Conservation (phyloP, 2,329 filamentous ascomycete genomes). For the Westerdykella sp. region DNA sequence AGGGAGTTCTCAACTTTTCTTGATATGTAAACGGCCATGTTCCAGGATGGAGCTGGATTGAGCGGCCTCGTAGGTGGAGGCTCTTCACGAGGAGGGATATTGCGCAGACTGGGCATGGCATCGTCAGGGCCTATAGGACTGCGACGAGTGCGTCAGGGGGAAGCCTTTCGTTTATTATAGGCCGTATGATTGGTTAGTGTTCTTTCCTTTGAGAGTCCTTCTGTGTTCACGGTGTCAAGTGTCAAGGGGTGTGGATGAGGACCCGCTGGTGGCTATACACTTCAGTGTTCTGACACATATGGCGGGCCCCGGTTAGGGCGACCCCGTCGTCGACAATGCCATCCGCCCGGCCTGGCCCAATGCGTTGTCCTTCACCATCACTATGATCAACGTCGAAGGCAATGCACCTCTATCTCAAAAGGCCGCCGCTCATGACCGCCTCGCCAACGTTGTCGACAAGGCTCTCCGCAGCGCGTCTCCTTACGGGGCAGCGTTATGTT, state of each 20-base stretch:
- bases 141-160: background rate
- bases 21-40: slow-evolving; percentile 8
- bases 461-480: slow-evolving; percentile 5
- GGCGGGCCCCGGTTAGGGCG: slow-evolving; percentile 3
- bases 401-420: slow-evolving; percentile 2
- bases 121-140: slow-evolving; percentile 6
- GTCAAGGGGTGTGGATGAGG: background rate
- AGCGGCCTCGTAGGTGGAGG: slow-evolving; percentile 7
- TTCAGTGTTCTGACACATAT: background rate
- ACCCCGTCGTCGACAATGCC: slow-evolving; percentile 5
- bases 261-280: background rate
- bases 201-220: background rate
- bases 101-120: slow-evolving; percentile 3
- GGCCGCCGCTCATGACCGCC: slow-evolving; percentile 1
- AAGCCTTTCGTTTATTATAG: slow-evolving; percentile 1
- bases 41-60: slow-evolving; percentile 5
- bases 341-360: slow-evolving; percentile 7
- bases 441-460: slow-evolving; percentile 5
- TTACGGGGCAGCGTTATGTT: slow-evolving; percentile 10
- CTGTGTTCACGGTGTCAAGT: background rate
- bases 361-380: slow-evolving; percentile 5
- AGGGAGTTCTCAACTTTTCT: slow-evolving; percentile 9
- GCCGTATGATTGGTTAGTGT: slow-evolving; percentile 5
- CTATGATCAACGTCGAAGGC: slow-evolving; percentile 1
- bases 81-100: slow-evolving; percentile 9